These are phyloP conservation scores for Erigeron philadelphicus DNA, from an alignment of 140 eudicot genomes.

Conservation along the genomic window DNA sequence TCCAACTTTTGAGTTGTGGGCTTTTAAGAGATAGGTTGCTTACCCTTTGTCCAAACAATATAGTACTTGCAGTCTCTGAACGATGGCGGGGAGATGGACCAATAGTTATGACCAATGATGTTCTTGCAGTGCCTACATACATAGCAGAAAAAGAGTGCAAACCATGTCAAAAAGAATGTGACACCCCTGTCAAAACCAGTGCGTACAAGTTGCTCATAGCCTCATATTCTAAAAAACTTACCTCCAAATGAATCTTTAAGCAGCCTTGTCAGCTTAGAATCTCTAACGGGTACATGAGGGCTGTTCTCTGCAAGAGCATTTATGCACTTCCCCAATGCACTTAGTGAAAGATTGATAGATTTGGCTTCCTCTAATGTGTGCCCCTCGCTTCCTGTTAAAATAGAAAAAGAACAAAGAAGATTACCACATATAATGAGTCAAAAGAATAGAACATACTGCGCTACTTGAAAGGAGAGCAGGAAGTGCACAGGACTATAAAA, in stretches of 20 bases:
- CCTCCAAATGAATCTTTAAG: slow-evolving; percentile 99
- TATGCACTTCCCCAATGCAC: slow-evolving; percentile 97
- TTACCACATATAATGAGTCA: neutral
- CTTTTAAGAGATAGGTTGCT: slow-evolving; percentile 29
- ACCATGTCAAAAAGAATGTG: neutral
- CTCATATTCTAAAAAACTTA: slow-evolving; percentile 23
- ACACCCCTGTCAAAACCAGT: neutral
- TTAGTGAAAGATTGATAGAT: slow-evolving; percentile 90
- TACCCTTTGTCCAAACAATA: slow-evolving; percentile 97
- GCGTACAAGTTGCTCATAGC: neutral
- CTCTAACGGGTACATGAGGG: slow-evolving; percentile 98
- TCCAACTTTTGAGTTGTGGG: neutral
- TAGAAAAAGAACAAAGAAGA: neutral
- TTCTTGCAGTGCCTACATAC: slow-evolving; percentile 85
- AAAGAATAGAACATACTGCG: neutral
- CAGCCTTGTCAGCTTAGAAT: slow-evolving; percentile 92
- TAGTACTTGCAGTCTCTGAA: slow-evolving; percentile 90
- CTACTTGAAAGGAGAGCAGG: neutral
- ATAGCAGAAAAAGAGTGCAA: slow-evolving; percentile 14
- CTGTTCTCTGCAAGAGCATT: slow-evolving; percentile 99
- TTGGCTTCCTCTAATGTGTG: slow-evolving; percentile 97
- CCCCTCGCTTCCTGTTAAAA: slow-evolving; percentile 87
- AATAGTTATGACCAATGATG: slow-evolving; percentile 79
- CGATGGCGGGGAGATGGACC: slow-evolving; percentile 99
- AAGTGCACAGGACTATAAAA: too few relatives aligned